Percentiles rank a stretch among this genome's conserved stretches.
phyloP scores from a whole-genome alignment of 768 basidiomycete genomes.

The Hortiboletus flavorubellus region DNA sequence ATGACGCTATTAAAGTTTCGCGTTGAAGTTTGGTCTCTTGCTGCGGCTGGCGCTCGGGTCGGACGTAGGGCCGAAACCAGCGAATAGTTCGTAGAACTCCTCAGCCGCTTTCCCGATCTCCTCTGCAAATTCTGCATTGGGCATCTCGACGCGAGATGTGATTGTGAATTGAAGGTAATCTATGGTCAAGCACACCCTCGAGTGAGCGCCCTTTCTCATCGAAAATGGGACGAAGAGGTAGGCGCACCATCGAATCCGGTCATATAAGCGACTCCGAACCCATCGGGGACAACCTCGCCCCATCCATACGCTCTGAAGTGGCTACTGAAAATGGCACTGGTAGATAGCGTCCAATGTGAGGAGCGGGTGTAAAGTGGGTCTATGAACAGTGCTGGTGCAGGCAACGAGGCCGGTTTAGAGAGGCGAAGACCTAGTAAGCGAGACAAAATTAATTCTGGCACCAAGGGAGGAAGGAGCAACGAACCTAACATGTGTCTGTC shows the following conservation, averaged over 20 bases:
- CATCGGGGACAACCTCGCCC: constrained; percentile 94
- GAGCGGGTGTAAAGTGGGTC: constrained; percentile 74
- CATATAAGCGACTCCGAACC: constrained; percentile 93
- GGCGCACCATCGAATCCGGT: constrained; percentile 76
- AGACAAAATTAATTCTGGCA: not conserved
- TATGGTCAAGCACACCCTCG: constrained; percentile 23
- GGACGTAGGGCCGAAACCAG: not conserved
- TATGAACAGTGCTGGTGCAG: constrained; percentile 63
- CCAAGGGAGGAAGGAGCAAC: constrained; percentile 13
- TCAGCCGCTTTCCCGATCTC: constrained; percentile 64
- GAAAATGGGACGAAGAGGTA: not conserved
- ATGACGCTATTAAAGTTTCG: constrained; percentile 19
- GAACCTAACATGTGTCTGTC: constrained; percentile 86
- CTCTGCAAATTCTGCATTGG: constrained; percentile 65
- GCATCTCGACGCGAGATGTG: constrained; percentile 84
- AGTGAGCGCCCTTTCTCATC: not conserved
- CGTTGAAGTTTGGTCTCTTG: not conserved
- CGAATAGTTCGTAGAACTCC: constrained; percentile 67
- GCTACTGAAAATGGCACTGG: constrained; percentile 84
- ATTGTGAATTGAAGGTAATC: constrained; percentile 84
- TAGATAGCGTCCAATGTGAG: constrained; percentile 85
- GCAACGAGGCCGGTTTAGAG: constrained; percentile 57
- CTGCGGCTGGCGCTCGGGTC: not conserved
- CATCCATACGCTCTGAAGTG: constrained; percentile 87
- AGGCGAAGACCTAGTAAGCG: constrained; percentile 61